These are phyloP conservation scores for Botrytis tulipae DNA, from an alignment of 2,329 filamentous ascomycete species.

Conservation along the genomic window DNA sequence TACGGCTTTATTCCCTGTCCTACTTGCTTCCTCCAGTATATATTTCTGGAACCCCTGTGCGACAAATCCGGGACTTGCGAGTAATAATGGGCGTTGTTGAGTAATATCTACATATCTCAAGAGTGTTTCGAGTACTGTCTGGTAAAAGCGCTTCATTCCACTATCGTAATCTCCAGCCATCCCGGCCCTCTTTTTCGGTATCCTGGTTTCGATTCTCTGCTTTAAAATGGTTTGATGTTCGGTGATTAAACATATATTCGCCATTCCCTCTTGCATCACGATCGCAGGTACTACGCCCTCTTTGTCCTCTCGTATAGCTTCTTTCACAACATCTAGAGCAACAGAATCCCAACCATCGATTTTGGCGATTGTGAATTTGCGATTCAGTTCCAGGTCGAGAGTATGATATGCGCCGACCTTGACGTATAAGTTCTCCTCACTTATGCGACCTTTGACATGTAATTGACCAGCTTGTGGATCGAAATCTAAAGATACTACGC, in stretches of 20 bases:
- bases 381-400: slow-evolving; percentile 79
- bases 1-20: slow-evolving; percentile 66
- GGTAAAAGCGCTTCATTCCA: slow-evolving; percentile 74
- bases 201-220: slow-evolving; percentile 63
- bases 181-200: slow-evolving; percentile 66
- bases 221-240: slow-evolving; percentile 76
- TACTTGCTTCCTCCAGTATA: slow-evolving; percentile 60
- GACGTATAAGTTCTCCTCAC: slow-evolving; percentile 65
- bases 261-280: slow-evolving; percentile 86
- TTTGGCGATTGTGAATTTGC: slow-evolving; percentile 87
- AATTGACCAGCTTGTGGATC: slow-evolving; percentile 66
- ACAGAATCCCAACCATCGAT: slow-evolving; percentile 86
- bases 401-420: slow-evolving; percentile 68
- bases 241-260: slow-evolving; percentile 80
- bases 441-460: slow-evolving; percentile 65
- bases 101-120: slow-evolving; percentile 74
- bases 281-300: slow-evolving; percentile 84
- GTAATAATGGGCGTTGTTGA: slow-evolving; percentile 67
- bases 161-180: slow-evolving; percentile 63
- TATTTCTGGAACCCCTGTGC: slow-evolving; percentile 78
- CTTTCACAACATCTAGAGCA: slow-evolving; percentile 71
- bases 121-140: slow-evolving; percentile 72
- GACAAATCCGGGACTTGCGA: slow-evolving; percentile 88
- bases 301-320: slow-evolving; percentile 75
- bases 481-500: slow-evolving; percentile 66